A percentile compares a stretch with the other conserved stretches of the same genome.
Conservation (phyloP, 805 yeast genomes). For the Lipomyces kockii region DNA sequence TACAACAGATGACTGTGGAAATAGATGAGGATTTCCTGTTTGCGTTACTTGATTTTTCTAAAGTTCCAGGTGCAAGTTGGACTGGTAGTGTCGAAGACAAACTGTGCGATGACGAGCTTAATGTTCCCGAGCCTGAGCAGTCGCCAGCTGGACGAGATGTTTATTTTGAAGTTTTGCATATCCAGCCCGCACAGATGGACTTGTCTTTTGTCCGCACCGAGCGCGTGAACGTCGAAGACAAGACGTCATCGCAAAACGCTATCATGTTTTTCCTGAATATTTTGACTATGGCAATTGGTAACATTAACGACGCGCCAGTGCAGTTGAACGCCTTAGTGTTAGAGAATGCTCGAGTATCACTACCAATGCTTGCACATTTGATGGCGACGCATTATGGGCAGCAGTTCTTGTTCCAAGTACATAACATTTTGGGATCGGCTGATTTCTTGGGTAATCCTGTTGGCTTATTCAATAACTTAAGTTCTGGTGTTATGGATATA, state of each 20-base stretch:
- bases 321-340: conserved; percentile 82
- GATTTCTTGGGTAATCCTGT: conserved; percentile 97
- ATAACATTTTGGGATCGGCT: conserved; percentile 92
- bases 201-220: conserved; percentile 91
- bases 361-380: conserved; percentile 70
- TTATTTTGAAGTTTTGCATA: conserved; percentile 88
- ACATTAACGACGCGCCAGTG: conserved; percentile 95
- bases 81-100: conserved; percentile 51
- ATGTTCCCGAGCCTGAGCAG: conserved; percentile 70
- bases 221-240: conserved; percentile 67
- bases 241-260: conserved; percentile 64
- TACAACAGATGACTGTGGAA: conserved; percentile 91
- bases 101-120: conserved; percentile 66
- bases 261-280: conserved; percentile 75
- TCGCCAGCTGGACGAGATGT: conserved; percentile 67
- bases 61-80: conserved; percentile 85
- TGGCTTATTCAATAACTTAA: conserved; percentile 87
- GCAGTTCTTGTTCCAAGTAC: conserved; percentile 87
- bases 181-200: conserved; percentile 89
- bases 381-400: conserved; percentile 87
- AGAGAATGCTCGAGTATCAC: conserved; percentile 87
- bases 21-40: conserved; percentile 91
- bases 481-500: conserved; percentile 94
- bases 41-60: conserved; percentile 77
- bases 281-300: conserved; percentile 95